A percentile compares a stretch with the other conserved stretches of the same genome.
Conservation (phyloP, 176 grass and related monocot genomes). For the Leersia perrieri region DNA sequence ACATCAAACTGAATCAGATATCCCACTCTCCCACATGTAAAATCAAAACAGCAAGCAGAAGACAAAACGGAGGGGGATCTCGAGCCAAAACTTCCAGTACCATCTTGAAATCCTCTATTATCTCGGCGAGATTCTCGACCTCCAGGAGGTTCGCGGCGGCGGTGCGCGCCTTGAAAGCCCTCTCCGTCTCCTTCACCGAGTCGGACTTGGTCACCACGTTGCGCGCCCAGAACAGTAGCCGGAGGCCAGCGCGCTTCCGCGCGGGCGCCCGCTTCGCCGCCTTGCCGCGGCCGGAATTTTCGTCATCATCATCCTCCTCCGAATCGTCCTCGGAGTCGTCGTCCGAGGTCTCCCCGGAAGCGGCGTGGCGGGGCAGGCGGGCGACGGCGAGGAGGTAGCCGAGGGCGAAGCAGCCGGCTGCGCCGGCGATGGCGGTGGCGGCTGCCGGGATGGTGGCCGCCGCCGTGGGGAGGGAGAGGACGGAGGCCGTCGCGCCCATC, state of each 20-base stretch:
- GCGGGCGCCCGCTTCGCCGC: constrained; percentile 13
- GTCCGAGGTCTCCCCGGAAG: background rate
- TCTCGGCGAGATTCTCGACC: constrained; percentile 86
- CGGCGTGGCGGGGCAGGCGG: constrained; percentile 23
- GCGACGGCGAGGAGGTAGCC: constrained; percentile 67
- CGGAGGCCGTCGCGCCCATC: constrained; percentile 42
- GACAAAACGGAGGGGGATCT: background rate
- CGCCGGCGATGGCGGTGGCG: constrained; percentile 46
- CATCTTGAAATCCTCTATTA: constrained; percentile 97
- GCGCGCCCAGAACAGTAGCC: constrained; percentile 58
- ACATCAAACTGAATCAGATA: background rate
- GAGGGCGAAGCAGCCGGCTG: constrained; percentile 81
- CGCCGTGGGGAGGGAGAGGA: constrained; percentile 29
- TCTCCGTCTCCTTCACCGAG: constrained; percentile 36
- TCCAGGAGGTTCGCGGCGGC: constrained; percentile 47
- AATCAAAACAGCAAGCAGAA: background rate
- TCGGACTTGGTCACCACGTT: constrained; percentile 46
- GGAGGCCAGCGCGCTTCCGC: constrained; percentile 40
- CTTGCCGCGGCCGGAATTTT: constrained; percentile 28
- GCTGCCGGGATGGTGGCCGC: constrained; percentile 30
- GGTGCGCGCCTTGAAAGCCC: constrained; percentile 11
- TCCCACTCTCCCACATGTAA: background rate
- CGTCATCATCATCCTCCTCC: constrained; percentile 66
- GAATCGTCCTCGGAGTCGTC: constrained; percentile 43
- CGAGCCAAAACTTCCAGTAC: constrained; percentile 24